phyloP scores from a whole-genome alignment of 345 rosid species.

The Eucalyptus tenuipes region DNA sequence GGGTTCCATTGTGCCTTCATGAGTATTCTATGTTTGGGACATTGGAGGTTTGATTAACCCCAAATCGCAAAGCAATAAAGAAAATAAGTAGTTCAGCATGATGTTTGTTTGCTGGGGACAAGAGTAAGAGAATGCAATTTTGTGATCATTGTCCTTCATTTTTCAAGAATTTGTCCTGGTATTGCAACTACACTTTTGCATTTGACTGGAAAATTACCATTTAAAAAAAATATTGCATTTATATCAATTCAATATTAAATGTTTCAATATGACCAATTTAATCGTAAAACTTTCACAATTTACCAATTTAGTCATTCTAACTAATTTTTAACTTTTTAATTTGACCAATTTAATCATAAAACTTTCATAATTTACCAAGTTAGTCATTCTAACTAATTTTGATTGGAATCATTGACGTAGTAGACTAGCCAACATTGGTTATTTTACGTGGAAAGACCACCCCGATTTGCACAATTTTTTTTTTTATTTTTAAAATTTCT shows the following conservation, averaged over 20 bases:
- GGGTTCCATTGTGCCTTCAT: background rate
- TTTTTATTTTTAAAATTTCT: background rate
- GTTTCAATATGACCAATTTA: accelerated
- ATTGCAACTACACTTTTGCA: background rate
- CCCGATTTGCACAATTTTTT: background rate
- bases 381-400: background rate
- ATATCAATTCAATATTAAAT: accelerated
- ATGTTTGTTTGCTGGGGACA: background rate
- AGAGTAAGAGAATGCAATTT: background rate
- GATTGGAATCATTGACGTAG: accelerated
- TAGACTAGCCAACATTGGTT: accelerated
- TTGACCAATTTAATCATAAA: accelerated
- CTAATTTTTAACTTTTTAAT: background rate
- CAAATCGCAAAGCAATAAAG: background rate
- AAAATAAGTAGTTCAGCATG: background rate
- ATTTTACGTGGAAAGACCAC: accelerated
- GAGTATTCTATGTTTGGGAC: background rate
- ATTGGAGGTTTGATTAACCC: background rate
- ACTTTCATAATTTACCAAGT: accelerated
- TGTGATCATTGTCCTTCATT: background rate
- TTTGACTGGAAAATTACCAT: too few species aligned
- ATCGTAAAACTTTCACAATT: accelerated
- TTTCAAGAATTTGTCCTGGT: background rate
- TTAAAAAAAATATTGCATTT: background rate
- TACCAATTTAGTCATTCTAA: accelerated